phyloP scores from a whole-genome alignment of 1,139 yeast genomes.

The Candida neerlandica region DNA sequence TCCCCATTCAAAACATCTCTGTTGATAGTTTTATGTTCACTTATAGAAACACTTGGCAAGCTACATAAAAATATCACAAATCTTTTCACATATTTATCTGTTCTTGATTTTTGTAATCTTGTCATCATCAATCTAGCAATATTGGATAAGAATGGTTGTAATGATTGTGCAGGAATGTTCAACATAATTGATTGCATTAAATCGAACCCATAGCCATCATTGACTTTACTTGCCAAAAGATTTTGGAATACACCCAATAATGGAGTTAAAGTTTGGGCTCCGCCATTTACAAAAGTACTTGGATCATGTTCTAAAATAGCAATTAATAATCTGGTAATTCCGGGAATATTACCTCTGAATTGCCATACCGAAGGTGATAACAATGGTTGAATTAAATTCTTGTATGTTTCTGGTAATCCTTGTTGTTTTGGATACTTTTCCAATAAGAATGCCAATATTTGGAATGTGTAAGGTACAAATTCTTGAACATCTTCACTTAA shows the following conservation, averaged over 20 bases:
- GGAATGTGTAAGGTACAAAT: slow-evolving; percentile 91
- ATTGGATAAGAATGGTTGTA: slow-evolving; percentile 66
- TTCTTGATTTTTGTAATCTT: slow-evolving; percentile 76
- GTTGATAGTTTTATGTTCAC: slow-evolving; percentile 21
- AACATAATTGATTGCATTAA: slow-evolving; percentile 70
- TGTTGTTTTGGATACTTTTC: slow-evolving; percentile 57
- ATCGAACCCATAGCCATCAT: slow-evolving; percentile 84
- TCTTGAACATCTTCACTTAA: slow-evolving; percentile 89
- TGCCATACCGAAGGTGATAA: slow-evolving; percentile 94
- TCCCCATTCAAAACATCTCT: slow-evolving; percentile 40
- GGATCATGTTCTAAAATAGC: slow-evolving; percentile 72
- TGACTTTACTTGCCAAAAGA: slow-evolving; percentile 78
- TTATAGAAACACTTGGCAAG: slow-evolving; percentile 48
- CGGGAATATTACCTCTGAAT: slow-evolving; percentile 89
- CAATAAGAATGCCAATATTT: slow-evolving; percentile 75
- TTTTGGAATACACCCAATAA: slow-evolving; percentile 96
- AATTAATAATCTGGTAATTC: slow-evolving; percentile 76
- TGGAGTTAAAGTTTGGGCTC: slow-evolving; percentile 57
- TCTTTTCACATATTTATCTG: slow-evolving; percentile 78
- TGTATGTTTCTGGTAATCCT: slow-evolving; percentile 64
- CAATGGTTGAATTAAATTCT: slow-evolving; percentile 73
- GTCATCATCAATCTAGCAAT: slow-evolving; percentile 77
- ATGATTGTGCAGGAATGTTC: slow-evolving; percentile 50
- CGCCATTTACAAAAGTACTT: slow-evolving; percentile 42
- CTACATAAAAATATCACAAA: slow-evolving; percentile 66